Evolutionary conservation across 352 stramenopile species (phyloP), one percentile per base, ranked within the genome.

Genomic region (Globisporangium cylindrosporum): DNA sequence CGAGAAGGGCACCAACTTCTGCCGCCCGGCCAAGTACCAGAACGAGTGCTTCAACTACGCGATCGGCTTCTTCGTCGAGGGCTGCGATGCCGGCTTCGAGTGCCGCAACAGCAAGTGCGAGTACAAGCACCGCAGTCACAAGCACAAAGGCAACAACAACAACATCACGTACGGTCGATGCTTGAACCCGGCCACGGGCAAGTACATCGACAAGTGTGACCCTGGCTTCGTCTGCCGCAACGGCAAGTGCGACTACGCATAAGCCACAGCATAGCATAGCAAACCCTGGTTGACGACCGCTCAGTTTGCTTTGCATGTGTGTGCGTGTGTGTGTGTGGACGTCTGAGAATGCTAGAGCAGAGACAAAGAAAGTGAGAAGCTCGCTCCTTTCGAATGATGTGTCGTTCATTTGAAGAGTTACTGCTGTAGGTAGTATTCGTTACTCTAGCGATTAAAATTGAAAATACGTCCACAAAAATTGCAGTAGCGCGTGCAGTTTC

Each of bases 211-310:
- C n/a, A 59, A 69, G 56, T 69, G 64, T 12, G 57, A 51, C 43
- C 57, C 57, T 15, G 64, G 64, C 22, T 69, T 69, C 41, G 57
- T 55, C 29, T 69, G 64, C 64, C 55, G 64, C 43, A 69, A 69
- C 32, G 56, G 55, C 5, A 55, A 55, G 36, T 69, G 63, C 29
- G 63, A 69, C 36, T 69, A 63, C 54, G 63, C 63, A 18, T 56
- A 61, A 49, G 7, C 41, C n/a, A 10, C 41, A 48, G 3, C 4
- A 20, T 4, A n/a, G 41, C 41, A 4, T 6, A 8, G 14, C 3
- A 29, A 29, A 3, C 27, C 27, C 27, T n/a, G 20, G 41, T n/a
- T 20, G 41, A 4, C 4, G 14, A 20, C 18, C 5, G 5, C 5
- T 22, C 4, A 4, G 15, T 22, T 49, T 49, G 41, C 41, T 49